phyloP scores from a whole-genome alignment of 129 eudicot genomes.

The Lonicera japonica region DNA sequence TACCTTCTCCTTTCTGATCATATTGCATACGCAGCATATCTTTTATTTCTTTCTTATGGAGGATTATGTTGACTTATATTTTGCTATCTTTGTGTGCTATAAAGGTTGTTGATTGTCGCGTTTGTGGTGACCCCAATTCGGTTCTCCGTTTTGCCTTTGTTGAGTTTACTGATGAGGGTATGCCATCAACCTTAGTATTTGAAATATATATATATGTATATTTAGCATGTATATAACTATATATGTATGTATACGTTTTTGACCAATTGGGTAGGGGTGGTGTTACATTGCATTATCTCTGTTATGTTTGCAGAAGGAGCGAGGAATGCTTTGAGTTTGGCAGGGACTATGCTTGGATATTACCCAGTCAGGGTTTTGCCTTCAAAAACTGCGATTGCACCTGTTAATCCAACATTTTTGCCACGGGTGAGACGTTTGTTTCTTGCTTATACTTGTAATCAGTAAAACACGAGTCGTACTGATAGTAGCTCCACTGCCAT shows the following conservation, averaged over 20 bases:
- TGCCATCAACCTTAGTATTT: constrained; percentile 4
- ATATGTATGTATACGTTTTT: not conserved
- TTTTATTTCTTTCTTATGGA: not conserved
- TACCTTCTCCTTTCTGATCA: constrained; percentile 15
- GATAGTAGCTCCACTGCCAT: not conserved
- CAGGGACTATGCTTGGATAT: constrained; percentile 88
- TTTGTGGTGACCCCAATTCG: constrained; percentile 95
- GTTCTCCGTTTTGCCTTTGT: constrained; percentile 95
- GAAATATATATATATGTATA: too few species aligned
- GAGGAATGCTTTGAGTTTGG: constrained; percentile 63
- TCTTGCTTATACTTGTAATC: constrained; percentile 5
- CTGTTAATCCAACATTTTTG: constrained; percentile 91
- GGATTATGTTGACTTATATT: not conserved
- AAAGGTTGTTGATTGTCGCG: constrained; percentile 93
- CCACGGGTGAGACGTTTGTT: constrained; percentile 57
- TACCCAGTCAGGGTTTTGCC: constrained; percentile 82
- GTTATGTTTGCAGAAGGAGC: constrained; percentile 77
- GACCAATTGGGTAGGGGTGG: not conserved
- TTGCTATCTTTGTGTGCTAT: not conserved
- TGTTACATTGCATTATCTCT: constrained; percentile 45
- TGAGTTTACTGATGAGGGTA: constrained; percentile 96
- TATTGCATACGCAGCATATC: not conserved
- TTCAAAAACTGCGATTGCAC: constrained; percentile 94
- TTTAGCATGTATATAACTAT: not conserved
- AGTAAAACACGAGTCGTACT: not conserved